Conservation (phyloP, 2,329 filamentous ascomycete genomes). For the Remersonia thermophila region DNA sequence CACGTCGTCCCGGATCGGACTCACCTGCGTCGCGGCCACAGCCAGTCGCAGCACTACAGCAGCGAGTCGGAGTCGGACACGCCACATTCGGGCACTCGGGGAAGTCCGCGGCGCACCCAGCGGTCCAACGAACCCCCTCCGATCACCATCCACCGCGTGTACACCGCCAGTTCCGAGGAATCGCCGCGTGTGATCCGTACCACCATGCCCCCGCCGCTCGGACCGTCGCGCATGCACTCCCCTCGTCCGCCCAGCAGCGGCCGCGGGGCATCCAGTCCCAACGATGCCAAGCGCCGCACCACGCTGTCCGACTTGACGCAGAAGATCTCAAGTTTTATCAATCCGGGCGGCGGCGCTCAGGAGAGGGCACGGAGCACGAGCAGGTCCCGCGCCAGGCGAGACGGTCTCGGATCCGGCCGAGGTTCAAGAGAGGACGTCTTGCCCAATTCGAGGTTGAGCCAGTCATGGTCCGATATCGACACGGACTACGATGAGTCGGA, state of each 20-base stretch:
- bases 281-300: constrained; percentile 26
- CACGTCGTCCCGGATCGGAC: constrained; percentile 26
- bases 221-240: constrained; percentile 20
- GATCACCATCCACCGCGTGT: constrained; percentile 23
- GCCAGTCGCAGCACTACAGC: constrained; percentile 34
- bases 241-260: constrained; percentile 12
- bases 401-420: constrained; percentile 1
- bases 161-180: constrained; percentile 10
- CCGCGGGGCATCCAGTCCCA: constrained; percentile 10
- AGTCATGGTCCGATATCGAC: constrained; percentile 31
- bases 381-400: constrained; percentile 6
- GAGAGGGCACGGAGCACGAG: constrained; percentile 28
- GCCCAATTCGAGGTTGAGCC: constrained; percentile 28
- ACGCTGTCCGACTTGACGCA: constrained; percentile 28
- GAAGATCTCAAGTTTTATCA: constrained; percentile 31
- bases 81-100: constrained; percentile 16
- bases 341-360: constrained; percentile 22
- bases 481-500: constrained; percentile 21
- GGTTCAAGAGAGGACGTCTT: constrained; percentile 26
- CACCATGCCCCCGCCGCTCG: constrained; percentile 8
- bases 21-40: constrained; percentile 31
- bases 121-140: constrained; percentile 19
- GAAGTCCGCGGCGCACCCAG: constrained; percentile 8
- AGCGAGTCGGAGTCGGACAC: constrained; percentile 32
- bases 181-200: constrained; percentile 12